Evolutionary conservation across 2,329 filamentous ascomycete genomes (phyloP).

Genomic region (Aspergillus sclerotialis): DNA sequence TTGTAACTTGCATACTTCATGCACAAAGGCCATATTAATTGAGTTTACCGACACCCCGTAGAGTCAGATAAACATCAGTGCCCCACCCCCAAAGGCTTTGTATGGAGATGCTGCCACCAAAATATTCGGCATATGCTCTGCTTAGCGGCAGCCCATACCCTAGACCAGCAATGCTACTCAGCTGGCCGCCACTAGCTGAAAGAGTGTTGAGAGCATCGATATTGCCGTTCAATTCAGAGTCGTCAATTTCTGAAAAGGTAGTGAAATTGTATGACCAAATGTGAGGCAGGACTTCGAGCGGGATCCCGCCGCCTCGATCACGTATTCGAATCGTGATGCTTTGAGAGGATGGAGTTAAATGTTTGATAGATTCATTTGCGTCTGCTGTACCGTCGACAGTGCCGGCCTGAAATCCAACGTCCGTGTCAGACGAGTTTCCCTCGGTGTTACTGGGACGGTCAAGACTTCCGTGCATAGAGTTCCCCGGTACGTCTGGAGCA

Average conservation of each 20-base stretch:
- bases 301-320: conserved; percentile 90
- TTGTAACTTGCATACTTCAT: not conserved
- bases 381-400: conserved; percentile 20
- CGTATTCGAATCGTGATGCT: conserved; percentile 93
- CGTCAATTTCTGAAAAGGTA: conserved; percentile 70
- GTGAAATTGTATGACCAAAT: conserved; percentile 99
- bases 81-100: conserved; percentile 96
- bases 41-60: conserved; percentile 53
- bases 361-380: conserved; percentile 25
- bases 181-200: conserved; percentile 62
- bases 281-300: conserved; percentile 71
- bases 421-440: conserved; percentile 15
- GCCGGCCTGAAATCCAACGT: conserved; percentile 25
- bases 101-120: conserved; percentile 90
- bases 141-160: conserved; percentile 89
- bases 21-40: too few relatives aligned
- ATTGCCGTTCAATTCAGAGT: conserved; percentile 44
- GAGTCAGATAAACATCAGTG: conserved; percentile 58
- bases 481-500: conserved; percentile 45
- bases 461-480: conserved; percentile 36
- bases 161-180: conserved; percentile 81
- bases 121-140: conserved; percentile 94
- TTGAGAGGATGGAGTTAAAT: conserved; percentile 48
- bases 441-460: conserved; percentile 10
- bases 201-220: conserved; percentile 70